Base-by-base conservation (phyloP, 352 stramenopile genomes). In the Phytopythium boreale region DNA sequence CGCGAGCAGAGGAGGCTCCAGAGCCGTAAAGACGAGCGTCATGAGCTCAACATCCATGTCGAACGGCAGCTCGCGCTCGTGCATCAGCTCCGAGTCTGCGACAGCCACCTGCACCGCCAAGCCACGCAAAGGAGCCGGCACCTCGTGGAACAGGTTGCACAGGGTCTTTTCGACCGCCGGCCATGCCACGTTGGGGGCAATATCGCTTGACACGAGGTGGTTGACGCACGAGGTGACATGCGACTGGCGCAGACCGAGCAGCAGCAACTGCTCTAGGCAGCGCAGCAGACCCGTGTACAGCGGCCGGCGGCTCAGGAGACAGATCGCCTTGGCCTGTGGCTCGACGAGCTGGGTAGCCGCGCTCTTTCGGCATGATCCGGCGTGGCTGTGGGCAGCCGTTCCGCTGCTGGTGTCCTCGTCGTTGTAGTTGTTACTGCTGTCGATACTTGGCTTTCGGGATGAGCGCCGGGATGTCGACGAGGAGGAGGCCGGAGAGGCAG, bases 91-190 rank as follows among this genome's bases (percentile, higher is more conserved):
- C 6, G 72, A 52, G 9, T 74, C 74, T 4, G 47, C 67, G 31
- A 82, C 53, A 2, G 69, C 60, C 34, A 84, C 31, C 44, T 80
- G 76, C 55, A 85, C 70, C 3, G 71, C 60, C 20, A 86, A 60
- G 0, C 71, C 74, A 11, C 69, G 69, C 29, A 75, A 63, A 12
- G 78, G 75, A 20, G 77, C 68, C 0, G 78, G 75, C 1, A 87
- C 75, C 62, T 87, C 78, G 31, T 83, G 71, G 39, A 87, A 75
- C 2, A 87, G 60, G 56, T 87, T 87, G 63, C 67, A 78, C 20
- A 87, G 56, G 15, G 71, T 67, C 17, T 71, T 69, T 41, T 87
- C 78, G 0, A 87, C 67, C 12, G 55, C 65, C 12, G 52, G 22
- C 61, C 61, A 70, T 10, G 15, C 15, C 41, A 59, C 14, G 22